These are phyloP conservation scores for Rhytidiadelphus loreus DNA, from an alignment of 225 moss, liverwort and hornwort genomes.

Conservation along the genomic window DNA sequence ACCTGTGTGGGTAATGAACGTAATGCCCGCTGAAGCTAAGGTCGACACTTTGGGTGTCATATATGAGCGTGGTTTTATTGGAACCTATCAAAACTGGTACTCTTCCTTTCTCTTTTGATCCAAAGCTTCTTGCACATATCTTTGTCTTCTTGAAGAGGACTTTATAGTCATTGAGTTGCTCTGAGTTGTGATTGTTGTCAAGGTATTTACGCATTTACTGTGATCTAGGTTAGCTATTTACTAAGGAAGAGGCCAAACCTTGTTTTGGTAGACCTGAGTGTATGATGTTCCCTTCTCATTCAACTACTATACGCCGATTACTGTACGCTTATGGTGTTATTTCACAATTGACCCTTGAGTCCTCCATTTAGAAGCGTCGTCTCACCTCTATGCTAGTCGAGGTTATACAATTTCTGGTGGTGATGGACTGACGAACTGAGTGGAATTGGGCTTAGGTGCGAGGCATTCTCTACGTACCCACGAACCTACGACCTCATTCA, in stretches of 20 bases:
- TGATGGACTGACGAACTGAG: background rate
- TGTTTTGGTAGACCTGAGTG: background rate
- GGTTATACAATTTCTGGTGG: background rate
- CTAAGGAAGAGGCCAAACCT: no score
- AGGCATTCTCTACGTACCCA: conserved; percentile 94
- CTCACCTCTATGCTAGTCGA: background rate
- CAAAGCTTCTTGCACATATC: background rate
- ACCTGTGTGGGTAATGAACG: conserved; percentile 82
- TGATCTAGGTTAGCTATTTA: background rate
- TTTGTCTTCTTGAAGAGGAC: no score
- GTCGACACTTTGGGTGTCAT: conserved; percentile 69
- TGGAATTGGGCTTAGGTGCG: conserved; percentile 41
- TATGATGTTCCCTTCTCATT: background rate
- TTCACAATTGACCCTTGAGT: background rate
- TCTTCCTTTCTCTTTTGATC: background rate
- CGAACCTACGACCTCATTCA: conserved; percentile 88
- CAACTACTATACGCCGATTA: background rate
- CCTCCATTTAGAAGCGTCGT: background rate
- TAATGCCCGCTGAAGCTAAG: conserved; percentile 63
- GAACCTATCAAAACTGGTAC: conserved; percentile 93
- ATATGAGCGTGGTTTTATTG: conserved; percentile 83
- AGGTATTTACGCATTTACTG: background rate
- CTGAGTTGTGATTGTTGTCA: background rate
- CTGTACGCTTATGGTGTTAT: background rate
- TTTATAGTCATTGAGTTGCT: background rate